Evolutionary conservation across 495 filamentous ascomycete species (phyloP).

Genomic region (Filosporella fistucella): DNA sequence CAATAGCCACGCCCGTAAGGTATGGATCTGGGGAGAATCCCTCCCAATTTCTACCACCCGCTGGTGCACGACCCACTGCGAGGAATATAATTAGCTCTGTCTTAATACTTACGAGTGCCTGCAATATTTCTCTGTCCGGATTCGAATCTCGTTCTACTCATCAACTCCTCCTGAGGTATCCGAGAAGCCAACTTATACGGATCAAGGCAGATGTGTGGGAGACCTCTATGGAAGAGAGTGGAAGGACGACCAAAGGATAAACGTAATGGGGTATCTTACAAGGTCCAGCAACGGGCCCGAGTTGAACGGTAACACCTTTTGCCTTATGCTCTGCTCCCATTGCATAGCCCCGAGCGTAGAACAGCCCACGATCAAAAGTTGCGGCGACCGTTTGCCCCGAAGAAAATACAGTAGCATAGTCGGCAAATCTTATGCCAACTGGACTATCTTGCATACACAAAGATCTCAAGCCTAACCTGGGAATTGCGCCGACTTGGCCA

Average conservation of each 20-base stretch:
- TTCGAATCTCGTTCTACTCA: too few species aligned
- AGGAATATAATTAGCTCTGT: not conserved
- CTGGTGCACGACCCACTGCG: constrained; percentile 60
- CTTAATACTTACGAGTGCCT: not conserved
- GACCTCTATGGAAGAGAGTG: too few species aligned
- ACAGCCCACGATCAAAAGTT: constrained; percentile 52
- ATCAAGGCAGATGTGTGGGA: too few species aligned
- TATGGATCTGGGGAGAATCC: constrained; percentile 72
- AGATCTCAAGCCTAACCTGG: constrained; percentile 70
- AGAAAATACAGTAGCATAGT: constrained; percentile 78
- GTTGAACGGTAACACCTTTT: constrained; percentile 79
- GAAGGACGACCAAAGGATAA: too few species aligned
- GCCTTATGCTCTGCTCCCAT: constrained; percentile 77
- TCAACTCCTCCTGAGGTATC: too few species aligned
- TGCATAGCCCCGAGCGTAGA: constrained; percentile 71
- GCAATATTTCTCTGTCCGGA: not conserved
- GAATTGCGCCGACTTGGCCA: constrained; percentile 47
- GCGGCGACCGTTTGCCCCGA: constrained; percentile 79
- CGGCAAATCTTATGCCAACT: constrained; percentile 60
- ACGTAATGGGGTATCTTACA: too few species aligned
- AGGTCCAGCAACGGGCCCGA: constrained; percentile 87
- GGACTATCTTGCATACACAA: constrained; percentile 90
- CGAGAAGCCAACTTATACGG: too few species aligned
- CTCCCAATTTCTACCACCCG: constrained; percentile 87
- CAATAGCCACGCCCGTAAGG: constrained; percentile 54